A percentile compares a stretch with the other conserved stretches of the same genome.
These are phyloP conservation scores for Condylostoma magnum DNA, from an alignment of 169 alveolate genomes.

Conservation along the genomic window DNA sequence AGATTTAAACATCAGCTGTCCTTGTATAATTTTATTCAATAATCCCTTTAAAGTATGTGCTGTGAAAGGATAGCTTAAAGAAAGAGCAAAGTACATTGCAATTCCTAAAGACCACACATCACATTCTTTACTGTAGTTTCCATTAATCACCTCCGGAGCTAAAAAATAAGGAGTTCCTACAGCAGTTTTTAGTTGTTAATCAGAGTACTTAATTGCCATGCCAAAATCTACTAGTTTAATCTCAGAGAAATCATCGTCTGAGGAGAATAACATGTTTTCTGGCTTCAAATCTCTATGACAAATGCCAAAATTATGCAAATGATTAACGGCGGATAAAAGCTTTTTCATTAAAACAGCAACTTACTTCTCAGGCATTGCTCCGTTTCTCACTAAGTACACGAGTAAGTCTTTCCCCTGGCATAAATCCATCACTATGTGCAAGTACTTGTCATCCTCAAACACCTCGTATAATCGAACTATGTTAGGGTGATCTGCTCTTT, in stretches of 20 bases:
- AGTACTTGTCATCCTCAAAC: conserved; percentile 63
- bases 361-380: conserved; percentile 55
- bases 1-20: background rate
- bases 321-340: conserved; percentile 76
- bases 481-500: conserved; percentile 62
- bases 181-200: conserved; percentile 25
- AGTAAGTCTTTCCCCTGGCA: conserved; percentile 9
- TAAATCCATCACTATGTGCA: conserved; percentile 62
- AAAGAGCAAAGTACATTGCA: conserved; percentile 44
- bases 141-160: conserved; percentile 58
- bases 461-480: conserved; percentile 68
- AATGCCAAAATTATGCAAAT: conserved; percentile 74
- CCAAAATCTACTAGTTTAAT: conserved; percentile 51
- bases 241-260: conserved; percentile 33
- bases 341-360: conserved; percentile 73
- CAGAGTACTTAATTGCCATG: conserved; percentile 35
- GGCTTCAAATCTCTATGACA: conserved; percentile 85
- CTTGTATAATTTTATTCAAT: background rate
- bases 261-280: conserved; percentile 58
- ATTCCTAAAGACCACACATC: conserved; percentile 76
- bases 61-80: conserved; percentile 31
- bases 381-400: conserved; percentile 56
- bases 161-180: conserved; percentile 58
- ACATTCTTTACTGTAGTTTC: conserved; percentile 51
- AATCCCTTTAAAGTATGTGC: background rate